Conservation (phyloP, 139 green algal genomes). For the Ettlia oleoabundans region DNA sequence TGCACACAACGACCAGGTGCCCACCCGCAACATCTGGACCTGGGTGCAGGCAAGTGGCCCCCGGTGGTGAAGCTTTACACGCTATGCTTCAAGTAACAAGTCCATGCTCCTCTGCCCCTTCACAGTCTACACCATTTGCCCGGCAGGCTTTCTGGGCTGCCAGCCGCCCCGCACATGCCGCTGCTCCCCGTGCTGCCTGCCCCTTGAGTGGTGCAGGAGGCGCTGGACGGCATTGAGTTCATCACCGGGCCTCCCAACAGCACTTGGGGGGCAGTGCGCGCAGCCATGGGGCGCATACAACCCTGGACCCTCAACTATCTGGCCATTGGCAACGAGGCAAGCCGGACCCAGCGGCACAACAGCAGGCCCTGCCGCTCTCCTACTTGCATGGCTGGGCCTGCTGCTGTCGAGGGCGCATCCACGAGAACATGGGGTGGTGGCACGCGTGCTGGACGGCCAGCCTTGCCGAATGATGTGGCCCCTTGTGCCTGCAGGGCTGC, state of each 20-base stretch:
- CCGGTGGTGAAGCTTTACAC: too few species aligned
- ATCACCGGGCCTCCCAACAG: conserved; percentile 45
- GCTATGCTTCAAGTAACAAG: too few species aligned
- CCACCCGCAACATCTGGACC: conserved; percentile 2
- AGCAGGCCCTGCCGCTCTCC: not conserved
- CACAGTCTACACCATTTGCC: too few species aligned
- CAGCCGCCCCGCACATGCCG: too few species aligned
- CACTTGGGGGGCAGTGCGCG: conserved; percentile 58
- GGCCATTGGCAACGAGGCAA: conserved; percentile 74
- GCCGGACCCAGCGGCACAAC: not conserved
- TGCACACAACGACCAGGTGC: not conserved
- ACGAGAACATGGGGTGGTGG: too few species aligned
- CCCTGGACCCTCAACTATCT: conserved; percentile 70
- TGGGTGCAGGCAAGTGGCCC: conserved; percentile 22
- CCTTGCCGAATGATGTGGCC: not conserved
- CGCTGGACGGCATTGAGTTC: conserved; percentile 71
- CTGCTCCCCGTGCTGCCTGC: too few species aligned
- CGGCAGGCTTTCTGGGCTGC: too few species aligned
- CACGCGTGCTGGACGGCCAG: too few species aligned
- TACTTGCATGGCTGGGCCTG: not conserved
- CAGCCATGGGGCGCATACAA: conserved; percentile 62
- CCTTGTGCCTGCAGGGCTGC: not conserved
- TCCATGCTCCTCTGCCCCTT: too few species aligned
- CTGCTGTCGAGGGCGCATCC: not conserved
- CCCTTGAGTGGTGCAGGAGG: conserved; percentile 37